Evolutionary conservation across 2,329 filamentous ascomycete species (phyloP).

Genomic region (Teratosphaeria gauchensis): DNA sequence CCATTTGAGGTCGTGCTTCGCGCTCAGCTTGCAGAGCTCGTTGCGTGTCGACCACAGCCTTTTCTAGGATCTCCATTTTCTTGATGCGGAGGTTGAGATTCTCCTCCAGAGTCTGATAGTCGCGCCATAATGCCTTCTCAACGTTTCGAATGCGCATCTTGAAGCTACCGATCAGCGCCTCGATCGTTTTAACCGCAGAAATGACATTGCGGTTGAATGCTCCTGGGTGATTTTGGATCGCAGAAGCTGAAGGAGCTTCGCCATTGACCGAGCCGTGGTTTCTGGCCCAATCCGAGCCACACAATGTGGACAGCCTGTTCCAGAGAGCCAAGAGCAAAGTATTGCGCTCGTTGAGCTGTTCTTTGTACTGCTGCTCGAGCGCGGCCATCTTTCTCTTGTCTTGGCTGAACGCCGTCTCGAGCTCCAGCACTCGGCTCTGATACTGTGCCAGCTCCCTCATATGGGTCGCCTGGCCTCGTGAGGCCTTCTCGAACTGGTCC

Average conservation of each 20-base stretch:
- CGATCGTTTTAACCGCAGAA: slow-evolving; percentile 76
- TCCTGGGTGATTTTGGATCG: slow-evolving; percentile 73
- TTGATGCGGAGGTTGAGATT: slow-evolving; percentile 71
- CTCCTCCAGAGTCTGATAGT: slow-evolving; percentile 78
- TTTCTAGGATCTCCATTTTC: slow-evolving; percentile 79
- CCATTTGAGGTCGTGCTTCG: slow-evolving; percentile 28
- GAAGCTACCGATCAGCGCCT: slow-evolving; percentile 68
- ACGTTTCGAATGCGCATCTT: slow-evolving; percentile 69
- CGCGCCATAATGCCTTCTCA: slow-evolving; percentile 83
- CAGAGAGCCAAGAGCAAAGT: slow-evolving; percentile 79
- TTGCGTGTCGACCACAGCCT: slow-evolving; percentile 58
- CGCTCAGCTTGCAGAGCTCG: slow-evolving; percentile 45
- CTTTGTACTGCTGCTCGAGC: slow-evolving; percentile 71
- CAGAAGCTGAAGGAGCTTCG: slow-evolving; percentile 73
- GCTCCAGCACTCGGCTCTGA: slow-evolving; percentile 72
- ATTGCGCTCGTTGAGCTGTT: slow-evolving; percentile 84
- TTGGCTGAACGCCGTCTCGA: slow-evolving; percentile 68
- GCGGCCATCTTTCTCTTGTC: slow-evolving; percentile 68
- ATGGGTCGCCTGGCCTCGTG: slow-evolving; percentile 79
- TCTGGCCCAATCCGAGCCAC: slow-evolving; percentile 85
- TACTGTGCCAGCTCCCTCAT: slow-evolving; percentile 77
- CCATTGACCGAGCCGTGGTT: slow-evolving; percentile 83
- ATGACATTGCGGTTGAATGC: slow-evolving; percentile 87
- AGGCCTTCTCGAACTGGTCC: slow-evolving; percentile 75
- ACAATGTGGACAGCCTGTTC: slow-evolving; percentile 77